These are phyloP conservation scores for Trichoderma cornu-damae DNA, from an alignment of 2,329 filamentous ascomycete species.

Conservation along the genomic window DNA sequence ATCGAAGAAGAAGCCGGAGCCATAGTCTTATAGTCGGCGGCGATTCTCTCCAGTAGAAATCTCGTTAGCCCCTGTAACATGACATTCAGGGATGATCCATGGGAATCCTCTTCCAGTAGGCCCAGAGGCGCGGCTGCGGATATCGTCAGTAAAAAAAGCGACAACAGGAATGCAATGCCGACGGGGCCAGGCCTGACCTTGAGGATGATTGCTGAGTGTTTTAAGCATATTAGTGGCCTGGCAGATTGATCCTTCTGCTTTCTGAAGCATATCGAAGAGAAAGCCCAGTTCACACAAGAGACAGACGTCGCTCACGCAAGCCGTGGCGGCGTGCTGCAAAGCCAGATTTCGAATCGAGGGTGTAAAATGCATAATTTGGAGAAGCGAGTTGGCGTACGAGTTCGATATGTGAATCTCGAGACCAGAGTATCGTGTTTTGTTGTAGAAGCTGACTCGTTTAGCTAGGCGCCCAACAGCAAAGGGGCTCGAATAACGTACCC, in stretches of 20 bases:
- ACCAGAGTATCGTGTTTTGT: conserved; percentile 85
- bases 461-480: conserved; percentile 19
- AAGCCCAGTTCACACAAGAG: conserved; percentile 92
- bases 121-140: conserved; percentile 62
- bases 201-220: conserved; percentile 76
- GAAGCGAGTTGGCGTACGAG: conserved; percentile 87
- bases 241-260: conserved; percentile 87
- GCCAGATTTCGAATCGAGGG: conserved; percentile 83
- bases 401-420: conserved; percentile 95
- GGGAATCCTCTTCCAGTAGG: conserved; percentile 77
- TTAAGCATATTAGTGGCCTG: conserved; percentile 94
- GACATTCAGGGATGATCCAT: conserved; percentile 65
- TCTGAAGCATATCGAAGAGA: conserved; percentile 96
- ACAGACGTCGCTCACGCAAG: conserved; percentile 77
- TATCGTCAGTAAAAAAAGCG: background rate
- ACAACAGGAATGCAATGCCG: background rate
- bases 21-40: conserved; percentile 68
- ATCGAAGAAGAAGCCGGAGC: conserved; percentile 57
- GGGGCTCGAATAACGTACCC: conserved; percentile 49
- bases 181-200: conserved; percentile 45
- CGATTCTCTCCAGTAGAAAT: conserved; percentile 78
- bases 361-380: conserved; percentile 89
- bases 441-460: conserved; percentile 68
- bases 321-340: conserved; percentile 79
- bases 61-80: conserved; percentile 84